A percentile compares a stretch with the other conserved stretches of the same genome.
These are phyloP conservation scores for Fusarium oxysporum DNA, from an alignment of 2,329 filamentous ascomycete genomes.

Conservation along the genomic window DNA sequence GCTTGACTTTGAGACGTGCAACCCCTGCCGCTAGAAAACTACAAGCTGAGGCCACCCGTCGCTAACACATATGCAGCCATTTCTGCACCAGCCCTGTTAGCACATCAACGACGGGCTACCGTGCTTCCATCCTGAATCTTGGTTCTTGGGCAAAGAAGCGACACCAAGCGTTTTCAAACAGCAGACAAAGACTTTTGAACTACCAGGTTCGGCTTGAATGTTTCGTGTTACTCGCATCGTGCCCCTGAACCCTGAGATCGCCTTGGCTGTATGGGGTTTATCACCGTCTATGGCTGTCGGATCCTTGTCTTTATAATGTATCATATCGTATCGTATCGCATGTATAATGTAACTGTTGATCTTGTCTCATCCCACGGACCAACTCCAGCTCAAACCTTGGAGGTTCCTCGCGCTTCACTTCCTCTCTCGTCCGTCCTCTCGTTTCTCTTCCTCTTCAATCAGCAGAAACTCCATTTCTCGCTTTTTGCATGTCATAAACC, in stretches of 20 bases:
- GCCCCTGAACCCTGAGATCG: constrained; percentile 34
- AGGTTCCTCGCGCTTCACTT: constrained; percentile 15
- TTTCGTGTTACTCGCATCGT: constrained; percentile 14
- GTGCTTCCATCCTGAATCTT: constrained; percentile 18
- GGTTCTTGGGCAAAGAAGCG: not conserved
- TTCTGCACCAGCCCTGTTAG: constrained; percentile 25
- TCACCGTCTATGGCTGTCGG: not conserved
- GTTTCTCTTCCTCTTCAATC: constrained; percentile 22
- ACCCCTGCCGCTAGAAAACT: constrained; percentile 14
- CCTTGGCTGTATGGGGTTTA: constrained; percentile 9
- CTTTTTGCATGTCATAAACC: constrained; percentile 25
- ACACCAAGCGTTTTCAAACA: constrained; percentile 12
- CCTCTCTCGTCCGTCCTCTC: constrained; percentile 28
- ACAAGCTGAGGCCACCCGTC: constrained; percentile 2
- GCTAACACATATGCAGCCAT: constrained; percentile 27
- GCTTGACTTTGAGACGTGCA: constrained; percentile 24
- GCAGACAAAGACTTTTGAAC: not conserved
- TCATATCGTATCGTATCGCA: constrained; percentile 26
- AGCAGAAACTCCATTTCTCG: constrained; percentile 18
- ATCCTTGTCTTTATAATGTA: constrained; percentile 19
- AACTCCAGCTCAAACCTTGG: not conserved
- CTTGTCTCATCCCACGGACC: constrained; percentile 32
- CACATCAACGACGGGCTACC: constrained; percentile 13
- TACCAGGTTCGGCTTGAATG: constrained; percentile 3
- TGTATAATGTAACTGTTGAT: constrained; percentile 32